Base-by-base conservation (phyloP, 495 filamentous ascomycete species). In the Neurospora sp. region DNA sequence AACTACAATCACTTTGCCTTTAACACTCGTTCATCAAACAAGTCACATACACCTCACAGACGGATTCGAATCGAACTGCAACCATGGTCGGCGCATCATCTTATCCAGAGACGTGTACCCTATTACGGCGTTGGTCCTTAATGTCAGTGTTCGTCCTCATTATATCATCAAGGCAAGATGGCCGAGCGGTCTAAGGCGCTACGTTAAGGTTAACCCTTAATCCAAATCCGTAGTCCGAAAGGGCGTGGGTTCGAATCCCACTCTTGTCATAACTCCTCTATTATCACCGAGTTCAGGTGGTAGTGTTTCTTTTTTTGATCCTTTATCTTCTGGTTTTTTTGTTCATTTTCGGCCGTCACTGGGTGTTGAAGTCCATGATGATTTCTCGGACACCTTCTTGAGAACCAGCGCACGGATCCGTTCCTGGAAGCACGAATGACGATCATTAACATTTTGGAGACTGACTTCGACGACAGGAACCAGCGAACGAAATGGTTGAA, bases 181-280 rank as follows among this genome's bases (percentile, higher is more conserved):
- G 54, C 54, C 54, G 54, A 62, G 54, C 54, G 54, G 54, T 62
- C 54, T 62, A 62, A 62, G 46, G 46, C 46, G 46, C 46, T n/a
- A 54, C 46, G 46, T 54, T 54, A 54, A 54, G 46, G 46, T 23
- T 54, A 31, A 62, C 54, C 54, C 54, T 62, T 62, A 62, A 62
- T 62, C 54, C 31, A 31, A 31, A 31, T 73, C 73, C 73, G 73
- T 75, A 66, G 76, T 79, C 78, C 78, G 78, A 79, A 79, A 79
- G 78, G 78, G 78, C 78, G 78, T 79, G 78, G 78, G 78, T 78
- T 79, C 78, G 78, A 79, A 79, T 79, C 78, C 78, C 78, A 79
- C 78, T 79, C 78, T 80, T 77, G 76, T 77, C 74, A 77, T 5
- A 31, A 18, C 2, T 31, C 31, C 31, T 8, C 12, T 2, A 31